Evolutionary conservation across 257 asterid species (phyloP).

Genomic region (Vinca minor): DNA sequence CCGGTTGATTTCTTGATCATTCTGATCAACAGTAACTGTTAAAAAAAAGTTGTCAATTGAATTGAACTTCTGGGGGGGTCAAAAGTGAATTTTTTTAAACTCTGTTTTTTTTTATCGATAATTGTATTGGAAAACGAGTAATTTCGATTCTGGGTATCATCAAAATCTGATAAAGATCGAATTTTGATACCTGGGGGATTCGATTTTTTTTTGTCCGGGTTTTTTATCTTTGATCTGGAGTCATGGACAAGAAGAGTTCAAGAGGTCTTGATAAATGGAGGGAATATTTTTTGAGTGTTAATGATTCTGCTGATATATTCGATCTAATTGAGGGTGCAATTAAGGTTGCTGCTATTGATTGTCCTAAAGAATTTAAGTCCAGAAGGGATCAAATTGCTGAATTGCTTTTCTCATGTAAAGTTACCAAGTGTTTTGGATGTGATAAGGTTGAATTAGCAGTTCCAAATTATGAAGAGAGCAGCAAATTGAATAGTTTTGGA

Average conservation of each 20-base stretch:
- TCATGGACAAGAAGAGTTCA: constrained; percentile 54
- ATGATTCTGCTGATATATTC: constrained; percentile 66
- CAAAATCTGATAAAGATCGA: constrained; percentile 22
- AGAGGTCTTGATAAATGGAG: constrained; percentile 71
- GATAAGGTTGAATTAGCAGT: constrained; percentile 52
- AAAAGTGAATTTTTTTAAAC: constrained; percentile 21
- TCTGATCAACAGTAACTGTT: constrained; percentile 25
- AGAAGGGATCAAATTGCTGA: constrained; percentile 90
- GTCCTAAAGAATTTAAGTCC: constrained; percentile 60
- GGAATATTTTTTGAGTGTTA: constrained; percentile 64
- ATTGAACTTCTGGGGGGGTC: constrained; percentile 20
- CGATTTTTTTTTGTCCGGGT: constrained; percentile 23
- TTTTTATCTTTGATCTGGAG: too few species aligned
- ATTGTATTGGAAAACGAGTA: constrained; percentile 12
- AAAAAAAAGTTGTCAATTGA: neutral
- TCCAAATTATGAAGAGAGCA: constrained; percentile 52
- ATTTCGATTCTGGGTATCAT: constrained; percentile 21
- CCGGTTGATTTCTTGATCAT: constrained; percentile 21
- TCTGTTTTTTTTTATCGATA: neutral
- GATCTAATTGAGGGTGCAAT: constrained; percentile 61
- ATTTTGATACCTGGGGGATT: constrained; percentile 32
- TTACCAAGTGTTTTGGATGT: constrained; percentile 65
- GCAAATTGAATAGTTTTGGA: constrained; percentile 39
- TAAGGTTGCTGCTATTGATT: constrained; percentile 74
- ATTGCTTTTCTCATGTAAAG: constrained; percentile 64